A percentile compares a stretch with the other conserved stretches of the same genome.
Conservation (phyloP, 73 alveolate genomes). For the Paramecium primaurelia region DNA sequence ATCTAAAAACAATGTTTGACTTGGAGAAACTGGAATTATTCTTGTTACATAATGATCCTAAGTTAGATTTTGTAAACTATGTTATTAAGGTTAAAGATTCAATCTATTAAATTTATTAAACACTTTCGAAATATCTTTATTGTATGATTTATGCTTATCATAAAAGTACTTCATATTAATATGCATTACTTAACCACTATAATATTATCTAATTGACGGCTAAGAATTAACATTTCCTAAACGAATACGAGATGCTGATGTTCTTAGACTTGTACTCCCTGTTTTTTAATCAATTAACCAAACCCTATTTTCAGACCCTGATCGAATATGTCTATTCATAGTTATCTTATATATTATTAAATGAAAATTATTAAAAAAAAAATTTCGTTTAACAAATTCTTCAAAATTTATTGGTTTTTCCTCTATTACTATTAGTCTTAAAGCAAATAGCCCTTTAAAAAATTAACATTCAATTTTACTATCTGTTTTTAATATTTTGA, state of each 20-base stretch:
- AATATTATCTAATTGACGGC: background rate
- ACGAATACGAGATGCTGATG: background rate
- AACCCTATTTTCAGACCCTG: background rate
- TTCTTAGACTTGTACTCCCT: background rate
- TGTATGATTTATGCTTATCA: background rate
- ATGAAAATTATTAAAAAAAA: background rate
- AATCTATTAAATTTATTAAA: background rate
- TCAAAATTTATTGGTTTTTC: background rate
- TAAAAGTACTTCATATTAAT: background rate
- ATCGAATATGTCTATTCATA: background rate
- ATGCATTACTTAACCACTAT: conserved; percentile 19
- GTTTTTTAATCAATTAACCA: background rate
- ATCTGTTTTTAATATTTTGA: too few relatives aligned
- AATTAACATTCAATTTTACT: too few relatives aligned
- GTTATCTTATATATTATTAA: background rate
- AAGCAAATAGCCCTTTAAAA: background rate
- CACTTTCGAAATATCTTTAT: conserved; percentile 3
- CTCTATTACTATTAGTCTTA: background rate
- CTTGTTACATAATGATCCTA: conserved; percentile 3
- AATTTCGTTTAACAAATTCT: background rate
- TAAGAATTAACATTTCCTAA: background rate
- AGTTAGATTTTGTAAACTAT: conserved; percentile 5
- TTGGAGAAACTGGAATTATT: background rate
- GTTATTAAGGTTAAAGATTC: background rate
- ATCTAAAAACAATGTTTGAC: background rate